Evolutionary conservation across 2,329 filamentous ascomycete species (phyloP).

Genomic region (Xylariaceae sp.): DNA sequence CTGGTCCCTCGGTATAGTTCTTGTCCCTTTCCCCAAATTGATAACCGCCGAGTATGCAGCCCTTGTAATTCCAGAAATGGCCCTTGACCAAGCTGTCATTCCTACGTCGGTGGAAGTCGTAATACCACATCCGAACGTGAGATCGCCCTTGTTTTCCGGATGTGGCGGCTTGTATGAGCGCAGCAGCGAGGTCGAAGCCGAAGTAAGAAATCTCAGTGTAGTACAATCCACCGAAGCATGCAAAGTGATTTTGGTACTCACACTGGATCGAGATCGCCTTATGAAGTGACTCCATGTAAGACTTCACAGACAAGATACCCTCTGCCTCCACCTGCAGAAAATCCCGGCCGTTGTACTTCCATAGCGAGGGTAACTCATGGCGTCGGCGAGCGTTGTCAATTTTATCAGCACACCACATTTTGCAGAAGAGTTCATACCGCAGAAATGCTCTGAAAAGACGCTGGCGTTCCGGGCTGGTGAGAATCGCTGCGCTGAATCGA

Average conservation of each 20-base stretch:
- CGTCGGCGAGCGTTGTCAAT: not conserved
- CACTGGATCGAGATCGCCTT: slow-evolving; percentile 3
- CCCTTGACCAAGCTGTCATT: no score
- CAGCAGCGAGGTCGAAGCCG: slow-evolving; percentile 5
- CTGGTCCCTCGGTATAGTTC: no score
- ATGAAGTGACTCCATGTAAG: slow-evolving; percentile 6
- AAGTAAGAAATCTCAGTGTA: slow-evolving; percentile 2
- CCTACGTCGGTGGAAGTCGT: no score
- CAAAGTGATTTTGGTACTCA: not conserved
- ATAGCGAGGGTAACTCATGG: slow-evolving; percentile 1
- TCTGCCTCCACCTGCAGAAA: slow-evolving; percentile 2
- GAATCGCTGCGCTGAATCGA: not conserved
- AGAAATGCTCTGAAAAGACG: slow-evolving; percentile 1
- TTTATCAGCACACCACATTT: slow-evolving; percentile 2
- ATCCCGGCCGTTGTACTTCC: slow-evolving; percentile 3
- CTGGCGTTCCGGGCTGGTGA: slow-evolving; percentile 1
- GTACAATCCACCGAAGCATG: not conserved
- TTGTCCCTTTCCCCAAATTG: no score
- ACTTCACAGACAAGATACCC: slow-evolving; percentile 1
- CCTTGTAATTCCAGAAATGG: no score
- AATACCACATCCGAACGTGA: no score
- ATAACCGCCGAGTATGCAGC: no score
- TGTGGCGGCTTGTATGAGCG: slow-evolving; percentile 4
- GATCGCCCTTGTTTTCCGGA: slow-evolving; percentile 4
- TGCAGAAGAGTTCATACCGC: slow-evolving; percentile 6